Evolutionary conservation across 352 stramenopile species (phyloP), one percentile per base, ranked within the genome.

Genomic region (Pythium angustatum): DNA sequence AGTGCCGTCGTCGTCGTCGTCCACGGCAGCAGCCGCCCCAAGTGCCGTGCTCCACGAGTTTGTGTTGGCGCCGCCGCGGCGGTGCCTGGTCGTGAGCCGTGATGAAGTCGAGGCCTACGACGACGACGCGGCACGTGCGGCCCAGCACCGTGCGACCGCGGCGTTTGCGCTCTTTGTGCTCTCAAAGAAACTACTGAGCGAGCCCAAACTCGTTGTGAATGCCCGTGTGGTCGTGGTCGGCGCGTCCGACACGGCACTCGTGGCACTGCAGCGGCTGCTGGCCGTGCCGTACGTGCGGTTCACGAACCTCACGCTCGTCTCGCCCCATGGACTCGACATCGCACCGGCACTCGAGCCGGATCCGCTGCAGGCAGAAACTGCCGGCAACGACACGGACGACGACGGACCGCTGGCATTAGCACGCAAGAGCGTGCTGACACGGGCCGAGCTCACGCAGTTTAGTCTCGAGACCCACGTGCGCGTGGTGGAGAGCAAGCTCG

Each of bases 151-250:
- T 8, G 58, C 34, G 11, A 78, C 68, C 40, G 62, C 77, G 50
- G 26, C 57, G 10, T 90, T 90, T 41, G 79, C 88, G 19, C 76
- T 98, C n/a, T 97, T 96, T 63, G 79, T 91, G 30, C 34, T 96
- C 45, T 86, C 91, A 0, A 92, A 92, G 62, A 79, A 87, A 40
- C 68, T 96, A 38, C 66, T 98, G 1, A 92, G 81, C 17, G 89
- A 97, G 75, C 85, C 85, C 1, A 96, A 96, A 48, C n/a, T 92
- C 34, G 73, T 78, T 5, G 64, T 93, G 15, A 95, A 94, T 66
- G 77, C 92, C 44, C 85, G 91, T 14, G 65, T 98, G 11, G 91
- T 98, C 11, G 57, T 97, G 17, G 80, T 97, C 0, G 93, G 91
- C 1, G 87, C 81, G 0, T 95, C 85, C 0, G 84, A 94, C 34